phyloP scores from a whole-genome alignment of 495 filamentous ascomycete species.

The Rostrohypoxylon terebratum region DNA sequence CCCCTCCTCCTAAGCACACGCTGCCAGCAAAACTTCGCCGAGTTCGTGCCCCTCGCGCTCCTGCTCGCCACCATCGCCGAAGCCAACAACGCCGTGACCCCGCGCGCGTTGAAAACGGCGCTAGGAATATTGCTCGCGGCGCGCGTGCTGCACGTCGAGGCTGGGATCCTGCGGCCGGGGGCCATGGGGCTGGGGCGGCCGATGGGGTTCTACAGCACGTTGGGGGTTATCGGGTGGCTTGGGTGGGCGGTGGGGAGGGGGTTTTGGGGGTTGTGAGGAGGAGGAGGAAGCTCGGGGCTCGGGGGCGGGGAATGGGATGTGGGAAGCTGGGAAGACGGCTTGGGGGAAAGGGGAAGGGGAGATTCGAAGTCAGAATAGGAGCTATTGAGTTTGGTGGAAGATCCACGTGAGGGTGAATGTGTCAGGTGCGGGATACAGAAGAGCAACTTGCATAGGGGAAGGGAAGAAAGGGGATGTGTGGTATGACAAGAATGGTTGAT shows the following conservation, averaged over 20 bases:
- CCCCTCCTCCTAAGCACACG: constrained; percentile 48
- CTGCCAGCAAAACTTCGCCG: constrained; percentile 55
- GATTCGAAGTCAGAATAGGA: too few relatives aligned
- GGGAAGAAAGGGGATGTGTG: background rate
- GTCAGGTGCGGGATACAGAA: too few relatives aligned
- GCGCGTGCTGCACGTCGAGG: constrained; percentile 55
- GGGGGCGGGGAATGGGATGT: too few relatives aligned
- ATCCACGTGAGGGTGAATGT: too few relatives aligned
- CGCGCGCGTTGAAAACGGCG: constrained; percentile 45
- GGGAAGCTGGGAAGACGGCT: background rate
- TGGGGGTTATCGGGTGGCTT: constrained; percentile 50
- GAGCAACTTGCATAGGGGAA: too few relatives aligned
- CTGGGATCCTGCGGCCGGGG: constrained; percentile 49
- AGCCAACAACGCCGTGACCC: constrained; percentile 54
- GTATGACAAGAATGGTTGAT: background rate
- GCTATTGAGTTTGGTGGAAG: too few relatives aligned
- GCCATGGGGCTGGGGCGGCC: constrained; percentile 49
- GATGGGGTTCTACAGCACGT: constrained; percentile 51
- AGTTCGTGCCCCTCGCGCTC: constrained; percentile 52
- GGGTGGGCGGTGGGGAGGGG: constrained; percentile 46
- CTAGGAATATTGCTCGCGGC: constrained; percentile 51
- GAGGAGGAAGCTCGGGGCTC: constrained; percentile 21
- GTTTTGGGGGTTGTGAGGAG: constrained; percentile 48
- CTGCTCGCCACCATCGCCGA: constrained; percentile 49
- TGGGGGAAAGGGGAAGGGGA: background rate